phyloP scores from a whole-genome alignment of 768 basidiomycete species.

The Leccinum boreale region DNA sequence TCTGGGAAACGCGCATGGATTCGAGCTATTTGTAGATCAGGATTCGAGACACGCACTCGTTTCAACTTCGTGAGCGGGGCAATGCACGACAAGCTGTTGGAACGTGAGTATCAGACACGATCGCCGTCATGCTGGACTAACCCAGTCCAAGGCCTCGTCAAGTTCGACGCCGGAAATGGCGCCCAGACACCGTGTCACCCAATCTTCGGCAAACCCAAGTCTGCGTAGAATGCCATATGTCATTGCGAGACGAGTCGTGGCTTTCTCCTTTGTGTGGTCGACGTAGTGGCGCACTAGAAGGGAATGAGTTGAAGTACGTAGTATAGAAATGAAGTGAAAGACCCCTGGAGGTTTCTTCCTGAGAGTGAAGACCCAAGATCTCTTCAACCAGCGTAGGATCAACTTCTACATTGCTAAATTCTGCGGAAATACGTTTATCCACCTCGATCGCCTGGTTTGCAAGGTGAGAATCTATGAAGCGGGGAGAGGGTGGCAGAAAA shows the following conservation, averaged over 20 bases:
- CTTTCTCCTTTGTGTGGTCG: slow-evolving; percentile 69
- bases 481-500: not conserved
- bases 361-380: slow-evolving; percentile 52
- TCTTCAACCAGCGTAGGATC: slow-evolving; percentile 55
- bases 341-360: slow-evolving; percentile 35
- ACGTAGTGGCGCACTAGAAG: slow-evolving; percentile 18
- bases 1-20: slow-evolving; percentile 1
- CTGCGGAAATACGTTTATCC: slow-evolving; percentile 71
- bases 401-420: slow-evolving; percentile 59
- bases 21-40: not conserved
- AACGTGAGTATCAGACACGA: slow-evolving; percentile 6
- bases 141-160: slow-evolving; percentile 94
- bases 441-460: slow-evolving; percentile 61
- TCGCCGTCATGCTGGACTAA: slow-evolving; percentile 33
- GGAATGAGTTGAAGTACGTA: slow-evolving; percentile 2
- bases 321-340: not conserved
- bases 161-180: slow-evolving; percentile 63
- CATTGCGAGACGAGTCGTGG: slow-evolving; percentile 64
- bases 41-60: slow-evolving; percentile 23
- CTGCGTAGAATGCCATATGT: slow-evolving; percentile 79
- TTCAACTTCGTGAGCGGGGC: slow-evolving; percentile 55
- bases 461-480: not conserved
- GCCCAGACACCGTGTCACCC: slow-evolving; percentile 69
- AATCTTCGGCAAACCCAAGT: slow-evolving; percentile 68
- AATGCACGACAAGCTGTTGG: slow-evolving; percentile 61